A percentile compares a stretch with the other conserved stretches of the same genome.
phyloP scores from a whole-genome alignment of 768 basidiomycete genomes.

The Suillus subaureus region DNA sequence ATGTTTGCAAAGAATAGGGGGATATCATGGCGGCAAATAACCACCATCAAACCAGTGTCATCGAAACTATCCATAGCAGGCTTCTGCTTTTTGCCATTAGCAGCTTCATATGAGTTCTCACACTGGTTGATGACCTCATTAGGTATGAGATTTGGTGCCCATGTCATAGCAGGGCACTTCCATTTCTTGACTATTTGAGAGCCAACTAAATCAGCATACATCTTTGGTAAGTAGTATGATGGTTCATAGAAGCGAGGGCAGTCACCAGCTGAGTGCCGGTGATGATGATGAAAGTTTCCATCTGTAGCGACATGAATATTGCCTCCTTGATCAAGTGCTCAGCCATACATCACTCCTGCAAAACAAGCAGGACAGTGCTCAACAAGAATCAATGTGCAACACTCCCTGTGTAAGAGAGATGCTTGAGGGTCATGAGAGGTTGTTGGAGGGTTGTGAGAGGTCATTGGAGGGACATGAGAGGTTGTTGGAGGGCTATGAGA shows the following conservation, averaged over 20 bases:
- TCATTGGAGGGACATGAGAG: too few species aligned
- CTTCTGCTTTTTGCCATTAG: slow-evolving; percentile 33
- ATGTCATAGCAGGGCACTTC: neutral
- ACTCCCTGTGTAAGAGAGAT: too few species aligned
- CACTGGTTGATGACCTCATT: neutral
- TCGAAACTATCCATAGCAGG: slow-evolving; percentile 30
- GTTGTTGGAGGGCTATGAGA: too few species aligned
- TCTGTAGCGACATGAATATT: neutral
- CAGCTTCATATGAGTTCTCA: slow-evolving; percentile 9
- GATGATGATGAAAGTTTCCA: neutral
- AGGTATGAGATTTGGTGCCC: neutral
- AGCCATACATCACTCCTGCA: neutral
- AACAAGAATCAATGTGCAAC: neutral
- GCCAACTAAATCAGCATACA: neutral
- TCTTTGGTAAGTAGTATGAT: neutral
- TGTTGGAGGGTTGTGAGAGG: too few species aligned
- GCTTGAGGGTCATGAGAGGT: too few species aligned
- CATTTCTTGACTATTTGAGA: neutral
- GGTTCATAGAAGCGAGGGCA: neutral
- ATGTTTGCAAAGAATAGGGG: slow-evolving; percentile 41
- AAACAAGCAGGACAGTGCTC: neutral
- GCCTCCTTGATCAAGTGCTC: neutral
- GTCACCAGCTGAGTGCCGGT: neutral
- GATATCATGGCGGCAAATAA: slow-evolving; percentile 42
- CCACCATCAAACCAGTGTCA: slow-evolving; percentile 38